Evolutionary conservation across 495 filamentous ascomycete species (phyloP).

Genomic region (Aspergillus avenaceus): DNA sequence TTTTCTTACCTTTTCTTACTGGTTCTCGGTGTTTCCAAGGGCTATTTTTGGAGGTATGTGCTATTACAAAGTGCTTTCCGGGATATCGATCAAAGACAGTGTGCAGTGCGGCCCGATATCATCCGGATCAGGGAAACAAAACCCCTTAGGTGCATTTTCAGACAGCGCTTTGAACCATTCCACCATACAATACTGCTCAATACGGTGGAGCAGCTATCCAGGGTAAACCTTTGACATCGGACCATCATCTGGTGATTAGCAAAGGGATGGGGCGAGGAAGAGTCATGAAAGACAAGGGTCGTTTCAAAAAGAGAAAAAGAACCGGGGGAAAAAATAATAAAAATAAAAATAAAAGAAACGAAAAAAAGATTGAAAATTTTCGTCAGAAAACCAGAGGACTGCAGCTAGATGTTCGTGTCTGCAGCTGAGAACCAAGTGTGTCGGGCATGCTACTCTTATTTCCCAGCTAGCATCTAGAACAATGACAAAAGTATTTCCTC

Average conservation of each 20-base stretch:
- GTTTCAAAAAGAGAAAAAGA: not conserved
- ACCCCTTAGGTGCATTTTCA: too few species aligned
- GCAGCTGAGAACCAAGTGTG: not conserved
- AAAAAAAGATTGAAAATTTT: conserved; percentile 13
- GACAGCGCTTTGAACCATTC: too few species aligned
- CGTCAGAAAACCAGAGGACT: conserved; percentile 8
- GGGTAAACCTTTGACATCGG: not conserved
- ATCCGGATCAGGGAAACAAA: not conserved
- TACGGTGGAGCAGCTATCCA: not conserved
- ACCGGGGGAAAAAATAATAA: not conserved
- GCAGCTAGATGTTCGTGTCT: not conserved
- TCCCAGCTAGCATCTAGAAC: not conserved
- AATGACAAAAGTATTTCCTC: conserved; percentile 1
- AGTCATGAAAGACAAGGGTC: not conserved
- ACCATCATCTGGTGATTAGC: not conserved
- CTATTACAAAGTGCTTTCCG: not conserved
- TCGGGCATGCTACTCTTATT: not conserved
- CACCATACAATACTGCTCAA: too few species aligned
- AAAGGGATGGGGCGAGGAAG: not conserved
- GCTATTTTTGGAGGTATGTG: not conserved
- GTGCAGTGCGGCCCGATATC: not conserved
- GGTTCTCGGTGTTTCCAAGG: too few species aligned
- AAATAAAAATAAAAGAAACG: conserved; percentile 9
- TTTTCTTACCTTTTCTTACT: not conserved
- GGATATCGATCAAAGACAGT: not conserved